Conservation (phyloP, 768 basidiomycete species). For the Leccinellum albellum region DNA sequence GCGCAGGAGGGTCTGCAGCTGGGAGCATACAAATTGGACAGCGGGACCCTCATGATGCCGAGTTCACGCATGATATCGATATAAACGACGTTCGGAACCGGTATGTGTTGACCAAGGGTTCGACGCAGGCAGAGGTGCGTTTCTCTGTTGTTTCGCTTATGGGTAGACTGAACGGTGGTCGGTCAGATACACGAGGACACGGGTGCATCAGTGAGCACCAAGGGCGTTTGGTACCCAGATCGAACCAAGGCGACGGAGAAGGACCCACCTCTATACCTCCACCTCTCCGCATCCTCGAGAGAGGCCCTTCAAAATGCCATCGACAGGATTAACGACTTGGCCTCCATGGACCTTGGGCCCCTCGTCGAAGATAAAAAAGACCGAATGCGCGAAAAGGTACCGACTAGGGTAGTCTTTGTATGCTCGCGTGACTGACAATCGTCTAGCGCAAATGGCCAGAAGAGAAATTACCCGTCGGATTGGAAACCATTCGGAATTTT, state of each 20-base stretch:
- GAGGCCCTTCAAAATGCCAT: constrained; percentile 66
- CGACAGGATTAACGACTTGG: constrained; percentile 69
- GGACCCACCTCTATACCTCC: constrained; percentile 91
- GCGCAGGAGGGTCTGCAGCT: constrained; percentile 37
- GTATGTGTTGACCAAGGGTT: constrained; percentile 89
- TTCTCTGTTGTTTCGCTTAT: neutral
- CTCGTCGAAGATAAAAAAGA: constrained; percentile 79
- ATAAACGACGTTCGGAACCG: constrained; percentile 96
- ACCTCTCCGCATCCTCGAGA: constrained; percentile 74
- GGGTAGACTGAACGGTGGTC: constrained; percentile 1
- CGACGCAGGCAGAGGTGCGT: constrained; percentile 86
- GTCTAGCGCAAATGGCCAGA: constrained; percentile 94
- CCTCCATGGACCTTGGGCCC: constrained; percentile 71
- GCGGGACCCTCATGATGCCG: constrained; percentile 71
- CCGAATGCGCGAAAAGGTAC: constrained; percentile 61
- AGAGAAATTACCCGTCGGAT: constrained; percentile 84
- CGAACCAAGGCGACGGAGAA: constrained; percentile 84
- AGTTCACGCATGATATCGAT: constrained; percentile 88
- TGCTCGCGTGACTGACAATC: constrained; percentile 7
- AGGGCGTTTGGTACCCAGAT: constrained; percentile 96
- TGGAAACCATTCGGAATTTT: constrained; percentile 93
- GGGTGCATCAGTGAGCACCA: constrained; percentile 87
- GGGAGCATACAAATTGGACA: constrained; percentile 41
- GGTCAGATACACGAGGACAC: constrained; percentile 88
- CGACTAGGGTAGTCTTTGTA: neutral